These are phyloP conservation scores for Aspergillus heteromorphus DNA, from an alignment of 495 filamentous ascomycete species.

Conservation along the genomic window DNA sequence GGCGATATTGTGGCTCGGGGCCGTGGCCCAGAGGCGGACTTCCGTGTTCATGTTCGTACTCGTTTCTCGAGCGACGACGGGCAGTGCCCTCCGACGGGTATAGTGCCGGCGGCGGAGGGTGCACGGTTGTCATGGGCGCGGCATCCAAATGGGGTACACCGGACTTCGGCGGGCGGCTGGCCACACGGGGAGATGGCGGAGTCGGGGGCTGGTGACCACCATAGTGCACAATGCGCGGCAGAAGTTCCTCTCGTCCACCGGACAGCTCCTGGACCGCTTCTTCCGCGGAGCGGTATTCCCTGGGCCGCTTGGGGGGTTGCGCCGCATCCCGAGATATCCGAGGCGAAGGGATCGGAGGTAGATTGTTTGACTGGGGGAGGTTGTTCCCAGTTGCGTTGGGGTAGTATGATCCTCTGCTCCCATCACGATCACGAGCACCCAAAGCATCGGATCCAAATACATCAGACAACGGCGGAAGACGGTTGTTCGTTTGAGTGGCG, in stretches of 20 bases:
- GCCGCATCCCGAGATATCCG: slow-evolving; percentile 51
- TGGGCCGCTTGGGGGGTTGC: slow-evolving; percentile 54
- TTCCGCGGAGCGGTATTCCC: slow-evolving; percentile 93
- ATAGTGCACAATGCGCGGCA: slow-evolving; percentile 93
- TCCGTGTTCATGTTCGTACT: slow-evolving; percentile 80
- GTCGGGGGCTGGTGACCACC: slow-evolving; percentile 85
- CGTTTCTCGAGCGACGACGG: slow-evolving; percentile 71
- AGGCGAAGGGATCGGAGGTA: slow-evolving; percentile 65
- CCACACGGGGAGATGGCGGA: slow-evolving; percentile 70
- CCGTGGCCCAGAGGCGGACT: slow-evolving; percentile 42
- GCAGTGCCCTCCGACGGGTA: slow-evolving; percentile 43
- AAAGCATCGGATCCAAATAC: slow-evolving; percentile 86
- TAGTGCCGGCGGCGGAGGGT: slow-evolving; percentile 19
- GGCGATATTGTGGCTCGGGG: slow-evolving; percentile 35
- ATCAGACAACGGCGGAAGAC: slow-evolving; percentile 88
- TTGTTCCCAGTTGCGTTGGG: slow-evolving; percentile 44
- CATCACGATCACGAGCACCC: slow-evolving; percentile 39
- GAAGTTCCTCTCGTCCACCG: slow-evolving; percentile 82
- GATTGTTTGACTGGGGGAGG: slow-evolving; percentile 66
- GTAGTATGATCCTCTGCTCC: slow-evolving; percentile 39
- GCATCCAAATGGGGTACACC: slow-evolving; percentile 29
- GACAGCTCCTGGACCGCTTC: slow-evolving; percentile 87
- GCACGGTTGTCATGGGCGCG: slow-evolving; percentile 14
- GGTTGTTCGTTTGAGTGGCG: slow-evolving; percentile 83
- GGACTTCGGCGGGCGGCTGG: slow-evolving; percentile 29